These are phyloP conservation scores for Nakataea oryzae DNA, from an alignment of 2,329 filamentous ascomycete species.

Conservation along the genomic window DNA sequence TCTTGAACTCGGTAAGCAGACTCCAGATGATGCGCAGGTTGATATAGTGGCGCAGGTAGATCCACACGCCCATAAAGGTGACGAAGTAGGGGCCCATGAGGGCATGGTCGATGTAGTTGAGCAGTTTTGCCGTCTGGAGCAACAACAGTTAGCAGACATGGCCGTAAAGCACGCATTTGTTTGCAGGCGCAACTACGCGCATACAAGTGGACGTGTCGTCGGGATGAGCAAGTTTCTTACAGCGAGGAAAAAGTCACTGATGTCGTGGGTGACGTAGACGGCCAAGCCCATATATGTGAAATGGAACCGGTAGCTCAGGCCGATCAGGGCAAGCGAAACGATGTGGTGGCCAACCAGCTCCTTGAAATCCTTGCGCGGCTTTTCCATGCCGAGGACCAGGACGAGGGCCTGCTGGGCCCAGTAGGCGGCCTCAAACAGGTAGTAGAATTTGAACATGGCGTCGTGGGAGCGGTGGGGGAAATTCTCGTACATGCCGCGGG, in stretches of 20 bases:
- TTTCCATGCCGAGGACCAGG: slow-evolving; percentile 76
- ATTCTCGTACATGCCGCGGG: slow-evolving; percentile 75
- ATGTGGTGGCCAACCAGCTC: slow-evolving; percentile 89
- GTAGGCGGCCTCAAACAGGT: slow-evolving; percentile 87
- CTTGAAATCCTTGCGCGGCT: slow-evolving; percentile 89
- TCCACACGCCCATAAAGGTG: slow-evolving; percentile 73
- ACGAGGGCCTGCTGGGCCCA: slow-evolving; percentile 94
- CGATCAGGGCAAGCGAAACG: slow-evolving; percentile 76
- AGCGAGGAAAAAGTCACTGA: slow-evolving; percentile 91
- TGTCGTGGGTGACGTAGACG: slow-evolving; percentile 90
- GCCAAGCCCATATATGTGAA: slow-evolving; percentile 92
- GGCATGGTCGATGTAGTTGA: slow-evolving; percentile 79
- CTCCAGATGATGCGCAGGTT: slow-evolving; percentile 70
- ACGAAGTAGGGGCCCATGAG: slow-evolving; percentile 79
- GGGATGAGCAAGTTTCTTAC: slow-evolving; percentile 37
- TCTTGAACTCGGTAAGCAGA: slow-evolving; percentile 64
- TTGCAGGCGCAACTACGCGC: not conserved
- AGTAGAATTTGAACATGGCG: slow-evolving; percentile 85
- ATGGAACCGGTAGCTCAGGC: slow-evolving; percentile 84
- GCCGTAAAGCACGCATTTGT: not conserved
- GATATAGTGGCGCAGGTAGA: slow-evolving; percentile 80
- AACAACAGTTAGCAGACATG: slow-evolving; percentile 8
- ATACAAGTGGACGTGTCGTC: not conserved
- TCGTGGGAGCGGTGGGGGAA: slow-evolving; percentile 80
- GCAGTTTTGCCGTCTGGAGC: slow-evolving; percentile 69